Conservation (phyloP, 345 rosid genomes). For the Erucastrum elatum region DNA sequence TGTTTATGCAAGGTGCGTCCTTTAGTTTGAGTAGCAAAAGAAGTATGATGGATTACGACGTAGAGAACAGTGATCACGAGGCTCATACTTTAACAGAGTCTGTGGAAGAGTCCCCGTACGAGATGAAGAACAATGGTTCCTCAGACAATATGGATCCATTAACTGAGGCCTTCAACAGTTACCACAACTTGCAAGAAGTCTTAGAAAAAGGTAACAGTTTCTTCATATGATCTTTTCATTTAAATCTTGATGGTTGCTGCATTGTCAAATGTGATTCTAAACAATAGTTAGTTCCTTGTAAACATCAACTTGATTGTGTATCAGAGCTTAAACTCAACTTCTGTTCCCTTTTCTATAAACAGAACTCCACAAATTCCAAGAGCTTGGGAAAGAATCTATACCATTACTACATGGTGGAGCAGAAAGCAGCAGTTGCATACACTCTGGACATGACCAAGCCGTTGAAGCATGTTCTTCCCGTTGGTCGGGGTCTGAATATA, state of each 20-base stretch:
- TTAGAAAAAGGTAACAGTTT: conserved; percentile 55
- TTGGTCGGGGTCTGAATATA: conserved; percentile 40
- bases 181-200: conserved; percentile 64
- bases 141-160: conserved; percentile 55
- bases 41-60: conserved; percentile 52
- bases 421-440: conserved; percentile 38
- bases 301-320: conserved; percentile 15
- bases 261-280: background rate
- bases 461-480: conserved; percentile 36
- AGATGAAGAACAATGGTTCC: conserved; percentile 42
- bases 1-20: conserved; percentile 66
- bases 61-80: conserved; percentile 56
- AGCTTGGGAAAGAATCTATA: conserved; percentile 51
- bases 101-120: conserved; percentile 40
- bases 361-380: conserved; percentile 61
- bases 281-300: background rate
- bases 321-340: background rate
- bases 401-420: conserved; percentile 33
- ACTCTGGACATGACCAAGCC: too few species aligned
- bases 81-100: conserved; percentile 43
- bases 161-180: conserved; percentile 48
- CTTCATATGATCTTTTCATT: conserved; percentile 10
- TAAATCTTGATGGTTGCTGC: background rate
- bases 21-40: conserved; percentile 55
- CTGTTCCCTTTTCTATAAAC: conserved; percentile 14